Base-by-base conservation (phyloP, 306 rosid species). In the Spatholobus suberectus region DNA sequence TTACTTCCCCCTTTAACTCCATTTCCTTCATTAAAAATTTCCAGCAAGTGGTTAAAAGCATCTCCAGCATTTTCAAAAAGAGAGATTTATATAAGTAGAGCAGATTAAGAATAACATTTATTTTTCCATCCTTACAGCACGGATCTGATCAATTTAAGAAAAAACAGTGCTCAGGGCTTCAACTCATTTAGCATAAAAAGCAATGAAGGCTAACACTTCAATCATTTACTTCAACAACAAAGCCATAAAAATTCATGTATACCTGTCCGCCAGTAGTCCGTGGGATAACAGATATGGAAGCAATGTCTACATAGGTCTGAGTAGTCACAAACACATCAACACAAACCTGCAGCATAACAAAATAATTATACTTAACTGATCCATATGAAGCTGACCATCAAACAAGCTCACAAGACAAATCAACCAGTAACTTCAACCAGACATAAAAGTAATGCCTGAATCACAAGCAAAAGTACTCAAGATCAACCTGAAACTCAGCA, bases 211-310 rank as follows among this genome's bases (percentile, higher is more conserved):
- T 41, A 38, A 23, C 37, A 76, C 12, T 63, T 70, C n/a, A 80
- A 61, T 35, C 23, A 52, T 44, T 63, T 29, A 69, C 61, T 66
- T 46, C 17, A 47, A 73, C 27, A 78, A 78, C 40, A 18, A 61
- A 67, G 35, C 67, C 61, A 71, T 44, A 52, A 58, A 57, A 72
- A 70, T 70, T 58, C 47, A 51, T 29, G 34, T 18, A 72, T 90
- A 96, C 99, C 99, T 96, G 99, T 79, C 99, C 98, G 29, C 99
- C 99, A 29, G 99, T 94, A 76, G 99, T 96, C 84, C 95, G 87
- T 26, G 98, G 93, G 81, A 94, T 91, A 78, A 85, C 94, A 69
- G 98, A 92, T 69, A 94, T 89, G 49, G 99, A 96, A 77, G 99
- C 97, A 79, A 94, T 88, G 88, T 96, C 99, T 59, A 89, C 85